Evolutionary conservation across 257 asterid species (phyloP).

Genomic region (Solanum peruvianum): DNA sequence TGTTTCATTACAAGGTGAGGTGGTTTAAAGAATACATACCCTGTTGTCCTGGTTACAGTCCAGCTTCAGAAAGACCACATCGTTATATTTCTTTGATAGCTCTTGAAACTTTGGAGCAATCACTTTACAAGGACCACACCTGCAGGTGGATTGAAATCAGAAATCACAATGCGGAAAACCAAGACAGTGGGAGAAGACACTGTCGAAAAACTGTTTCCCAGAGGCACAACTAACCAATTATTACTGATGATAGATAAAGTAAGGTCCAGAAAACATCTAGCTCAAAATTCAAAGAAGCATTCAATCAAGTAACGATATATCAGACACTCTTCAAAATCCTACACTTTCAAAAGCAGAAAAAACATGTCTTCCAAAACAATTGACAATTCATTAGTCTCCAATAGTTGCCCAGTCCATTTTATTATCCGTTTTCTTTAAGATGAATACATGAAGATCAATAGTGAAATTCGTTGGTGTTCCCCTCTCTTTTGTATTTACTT

Average conservation of each 20-base stretch:
- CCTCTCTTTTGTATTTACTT: neutral
- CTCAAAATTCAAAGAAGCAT: neutral
- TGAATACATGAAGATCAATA: neutral
- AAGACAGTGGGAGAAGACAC: neutral
- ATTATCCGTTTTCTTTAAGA: neutral
- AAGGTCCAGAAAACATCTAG: neutral
- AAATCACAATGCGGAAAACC: neutral
- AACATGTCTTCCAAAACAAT: neutral
- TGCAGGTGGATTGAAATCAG: constrained; percentile 15
- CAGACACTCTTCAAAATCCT: neutral
- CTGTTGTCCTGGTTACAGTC: constrained; percentile 91
- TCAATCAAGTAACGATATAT: neutral
- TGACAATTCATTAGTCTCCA: neutral
- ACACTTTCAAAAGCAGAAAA: neutral
- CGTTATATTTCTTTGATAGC: constrained; percentile 48
- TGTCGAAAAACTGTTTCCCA: neutral
- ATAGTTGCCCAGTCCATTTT: neutral
- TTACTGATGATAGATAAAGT: neutral
- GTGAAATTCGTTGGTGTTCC: neutral
- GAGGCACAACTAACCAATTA: neutral
- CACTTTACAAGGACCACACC: constrained; percentile 97
- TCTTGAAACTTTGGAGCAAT: constrained; percentile 68
- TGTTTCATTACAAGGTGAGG: neutral
- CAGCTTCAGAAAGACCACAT: constrained; percentile 77
- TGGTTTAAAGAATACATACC: constrained; percentile 18